Base-by-base conservation (phyloP, 345 rosid species). In the Moricandia moricandioides region DNA sequence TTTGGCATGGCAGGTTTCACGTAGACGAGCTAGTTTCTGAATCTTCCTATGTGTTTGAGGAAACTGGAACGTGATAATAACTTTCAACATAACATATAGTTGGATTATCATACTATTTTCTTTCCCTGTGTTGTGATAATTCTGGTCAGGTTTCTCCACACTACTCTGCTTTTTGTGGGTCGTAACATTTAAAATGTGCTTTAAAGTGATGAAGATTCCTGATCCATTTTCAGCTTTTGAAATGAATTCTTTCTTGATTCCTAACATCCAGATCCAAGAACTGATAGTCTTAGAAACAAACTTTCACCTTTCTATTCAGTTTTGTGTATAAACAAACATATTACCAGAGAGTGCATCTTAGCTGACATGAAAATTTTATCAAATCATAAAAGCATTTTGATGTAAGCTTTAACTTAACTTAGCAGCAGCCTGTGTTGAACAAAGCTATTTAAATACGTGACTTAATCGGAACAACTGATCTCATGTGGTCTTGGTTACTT, bases 381-480 rank as follows among this genome's bases (percentile, higher is more conserved):
- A 54, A 47, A 4, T 24, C 27, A 1, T 18, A 52, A 56, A 4
- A 26, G 12, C 62, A n/a, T 12, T 57, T 56, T 12, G 5, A 56
- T 26, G 4, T 56, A n/a, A n/a, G n/a, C n/a, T n/a, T 21, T 0
- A 21, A 21, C 24, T 21, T 21, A 21, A 2, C 64, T 8, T 17
- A 26, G 57, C 26, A 26, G 57, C 26, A 8, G 67, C 31, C 30
- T 37, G 18, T 64, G 24, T 13, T 24, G 68, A 64, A 64, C 54
- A 13, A 47, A 68, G 40, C 11, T 26, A 10, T 33, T 77, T 62
- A 80, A 33, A 70, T 79, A 12, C 80, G 71, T 0, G 88, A 70
- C 2, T 26, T 71, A 16, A 74, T 65, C 10, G 40, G 30, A 69
- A 14, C 49, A 66, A 55, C 65, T 4, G 47, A 29, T 66, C 43